A percentile compares a stretch with the other conserved stretches of the same genome.
Conservation (phyloP, 2,329 filamentous ascomycete species). For the Thermomyces lanuginosus region DNA sequence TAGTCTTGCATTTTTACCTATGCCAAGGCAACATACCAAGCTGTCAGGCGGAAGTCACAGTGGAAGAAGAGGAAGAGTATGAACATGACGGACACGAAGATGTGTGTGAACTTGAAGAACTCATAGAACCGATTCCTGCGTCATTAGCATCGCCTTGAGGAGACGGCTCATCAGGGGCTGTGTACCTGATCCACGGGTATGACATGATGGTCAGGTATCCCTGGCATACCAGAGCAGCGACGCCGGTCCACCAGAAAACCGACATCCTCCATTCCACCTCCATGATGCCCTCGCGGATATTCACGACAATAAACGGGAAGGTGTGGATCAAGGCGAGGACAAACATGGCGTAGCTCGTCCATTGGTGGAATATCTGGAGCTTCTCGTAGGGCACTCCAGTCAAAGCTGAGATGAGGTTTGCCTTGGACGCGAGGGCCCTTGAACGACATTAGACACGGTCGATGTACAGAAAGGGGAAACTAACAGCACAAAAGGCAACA, state of each 20-base stretch:
- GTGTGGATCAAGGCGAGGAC: conserved; percentile 39
- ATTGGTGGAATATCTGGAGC: conserved; percentile 33
- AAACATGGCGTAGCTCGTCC: conserved; percentile 39
- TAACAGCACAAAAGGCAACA: conserved; percentile 34
- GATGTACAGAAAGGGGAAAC: conserved; percentile 1
- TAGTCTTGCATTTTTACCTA: too few relatives aligned
- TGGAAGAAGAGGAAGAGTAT: conserved; percentile 46
- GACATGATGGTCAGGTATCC: conserved; percentile 36
- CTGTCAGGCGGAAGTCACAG: conserved; percentile 39
- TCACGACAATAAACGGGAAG: conserved; percentile 40
- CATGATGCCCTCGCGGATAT: conserved; percentile 33
- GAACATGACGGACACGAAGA: conserved; percentile 37
- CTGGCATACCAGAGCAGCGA: conserved; percentile 37
- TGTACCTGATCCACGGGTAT: conserved; percentile 13
- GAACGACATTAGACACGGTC: conserved; percentile 1
- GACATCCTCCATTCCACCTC: conserved; percentile 26
- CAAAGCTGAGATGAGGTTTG: conserved; percentile 36
- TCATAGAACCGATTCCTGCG: conserved; percentile 40
- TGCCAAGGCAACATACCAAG: conserved; percentile 26
- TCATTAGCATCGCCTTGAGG: neutral
- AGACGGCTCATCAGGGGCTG: neutral
- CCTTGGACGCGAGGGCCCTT: conserved; percentile 33
- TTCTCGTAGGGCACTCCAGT: conserved; percentile 42
- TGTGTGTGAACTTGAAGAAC: conserved; percentile 44
- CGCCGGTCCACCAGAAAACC: conserved; percentile 38